These are phyloP conservation scores for Barnettozyma wickerhamii DNA, from an alignment of 805 yeast species.

Conservation along the genomic window DNA sequence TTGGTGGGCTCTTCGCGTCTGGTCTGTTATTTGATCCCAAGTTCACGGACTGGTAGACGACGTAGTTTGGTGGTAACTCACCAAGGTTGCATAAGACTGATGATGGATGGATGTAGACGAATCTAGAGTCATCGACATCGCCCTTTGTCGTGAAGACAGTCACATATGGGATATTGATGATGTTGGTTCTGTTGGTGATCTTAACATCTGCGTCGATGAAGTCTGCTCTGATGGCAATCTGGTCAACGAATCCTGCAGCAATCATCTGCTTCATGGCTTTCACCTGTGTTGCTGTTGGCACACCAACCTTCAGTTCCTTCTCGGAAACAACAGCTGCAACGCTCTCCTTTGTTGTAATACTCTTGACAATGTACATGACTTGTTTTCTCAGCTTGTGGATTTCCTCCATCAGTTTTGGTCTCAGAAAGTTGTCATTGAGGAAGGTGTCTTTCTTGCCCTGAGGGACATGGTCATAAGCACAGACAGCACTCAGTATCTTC, in stretches of 20 bases:
- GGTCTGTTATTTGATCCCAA: conserved; percentile 43
- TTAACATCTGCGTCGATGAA: conserved; percentile 56
- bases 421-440: conserved; percentile 56
- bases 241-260: conserved; percentile 90
- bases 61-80: conserved; percentile 69
- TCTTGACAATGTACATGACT: conserved; percentile 66
- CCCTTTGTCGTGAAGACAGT: conserved; percentile 42
- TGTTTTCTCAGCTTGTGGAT: conserved; percentile 78
- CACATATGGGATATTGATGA: conserved; percentile 60
- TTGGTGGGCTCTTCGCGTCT: conserved; percentile 39
- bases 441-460: conserved; percentile 41
- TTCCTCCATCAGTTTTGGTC: conserved; percentile 83
- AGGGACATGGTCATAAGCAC: conserved; percentile 81
- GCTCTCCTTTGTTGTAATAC: conserved; percentile 55
- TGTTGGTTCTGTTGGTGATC: conserved; percentile 52
- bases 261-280: conserved; percentile 86
- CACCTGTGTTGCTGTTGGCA: conserved; percentile 68
- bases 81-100: conserved; percentile 62
- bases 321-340: conserved; percentile 45
- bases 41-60: conserved; percentile 70
- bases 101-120: conserved; percentile 75
- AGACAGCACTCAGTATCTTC: conserved; percentile 70
- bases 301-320: conserved; percentile 48
- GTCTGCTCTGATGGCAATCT: conserved; percentile 83
- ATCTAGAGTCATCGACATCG: conserved; percentile 40